phyloP scores from a whole-genome alignment of 2,329 filamentous ascomycete species.

The Teratosphaeria pseudoeucalypti region DNA sequence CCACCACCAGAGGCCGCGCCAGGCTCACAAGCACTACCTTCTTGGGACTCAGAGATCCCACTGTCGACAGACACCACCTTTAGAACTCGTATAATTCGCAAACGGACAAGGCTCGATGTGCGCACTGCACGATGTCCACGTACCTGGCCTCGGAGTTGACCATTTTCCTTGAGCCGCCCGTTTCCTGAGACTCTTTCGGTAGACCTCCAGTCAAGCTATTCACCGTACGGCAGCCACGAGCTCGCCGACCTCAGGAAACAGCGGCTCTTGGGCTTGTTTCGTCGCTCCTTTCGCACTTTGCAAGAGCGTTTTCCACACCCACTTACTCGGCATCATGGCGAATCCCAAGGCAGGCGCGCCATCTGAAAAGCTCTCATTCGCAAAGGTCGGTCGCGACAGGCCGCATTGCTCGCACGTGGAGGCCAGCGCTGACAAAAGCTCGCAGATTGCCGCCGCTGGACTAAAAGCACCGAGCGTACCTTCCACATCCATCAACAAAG shows the following conservation, averaged over 20 bases:
- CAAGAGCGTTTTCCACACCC: not conserved
- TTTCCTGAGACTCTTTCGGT: conserved; percentile 27
- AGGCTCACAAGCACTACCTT: not conserved
- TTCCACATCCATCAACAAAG: conserved; percentile 1
- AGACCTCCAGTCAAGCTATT: conserved; percentile 16
- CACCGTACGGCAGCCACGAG: conserved; percentile 21
- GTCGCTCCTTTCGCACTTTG: conserved; percentile 7
- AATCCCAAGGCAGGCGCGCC: conserved; percentile 16
- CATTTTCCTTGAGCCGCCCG: conserved; percentile 43
- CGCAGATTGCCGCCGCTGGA: conserved; percentile 23
- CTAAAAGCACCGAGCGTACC: conserved; percentile 18
- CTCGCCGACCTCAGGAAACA: conserved; percentile 27
- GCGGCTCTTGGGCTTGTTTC: conserved; percentile 21
- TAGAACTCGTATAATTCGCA: not conserved
- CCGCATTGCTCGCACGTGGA: not conserved
- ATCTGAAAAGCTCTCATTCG: conserved; percentile 26
- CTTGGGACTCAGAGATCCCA: not conserved
- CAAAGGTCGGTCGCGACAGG: conserved; percentile 20
- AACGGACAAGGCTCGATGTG: conserved; percentile 29
- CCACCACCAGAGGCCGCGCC: not conserved
- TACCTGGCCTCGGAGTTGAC: conserved; percentile 35
- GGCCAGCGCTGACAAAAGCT: conserved; percentile 2
- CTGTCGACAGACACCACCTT: not conserved
- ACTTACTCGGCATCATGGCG: conserved; percentile 23
- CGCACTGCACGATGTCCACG: conserved; percentile 40